Base-by-base conservation (phyloP, 345 rosid genomes). In the Pelargonium nanum region DNA sequence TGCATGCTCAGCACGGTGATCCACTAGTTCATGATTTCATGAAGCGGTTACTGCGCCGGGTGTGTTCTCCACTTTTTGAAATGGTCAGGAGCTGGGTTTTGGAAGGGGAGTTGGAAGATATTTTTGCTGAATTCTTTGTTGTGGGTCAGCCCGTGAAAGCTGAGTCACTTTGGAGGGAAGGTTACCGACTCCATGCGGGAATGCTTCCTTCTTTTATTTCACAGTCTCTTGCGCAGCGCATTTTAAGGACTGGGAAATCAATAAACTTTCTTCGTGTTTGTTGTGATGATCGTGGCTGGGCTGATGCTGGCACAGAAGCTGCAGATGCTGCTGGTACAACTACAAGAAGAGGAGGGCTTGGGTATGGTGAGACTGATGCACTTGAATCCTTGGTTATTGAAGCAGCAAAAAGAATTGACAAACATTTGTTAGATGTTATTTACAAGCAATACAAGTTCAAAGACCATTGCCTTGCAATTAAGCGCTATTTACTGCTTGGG, bases 1-100 rank as follows among this genome's bases (percentile, higher is more conserved):
- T 93, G 83, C 97, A 87, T 45, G 99, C 97, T 17, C 89, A 83
- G 68, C 99, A 93, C 15, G 99, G 99, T 50, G 95, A 93, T 65
- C 87, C 89, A 19, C 92, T 85, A 34, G 99, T 89, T 58, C 90
- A 79, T 52, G 88, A 84, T 30, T 93, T 93, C 68, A 87, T 93
- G 99, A 84, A 74, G 82, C 76, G 73, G 58, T 80, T 93, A 72
- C 95, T 93, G 19, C 73, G 69, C 53, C 80, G 92, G 45, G 97
- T 90, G 19, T 93, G 97, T 68, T 93, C 95, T 64, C 99, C 99
- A 0, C 82, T 93, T 66, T 87, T 93, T 55, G 99, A 93, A 75
- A 89, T 93, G 97, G 99, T 93, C 59, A 87, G 96, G 83, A 87
- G 92, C 63, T 93, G 99, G 99, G 99, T 93, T 71, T 74, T 93